Conservation (phyloP, 805 yeast genomes). For the Yarrowia sp. region DNA sequence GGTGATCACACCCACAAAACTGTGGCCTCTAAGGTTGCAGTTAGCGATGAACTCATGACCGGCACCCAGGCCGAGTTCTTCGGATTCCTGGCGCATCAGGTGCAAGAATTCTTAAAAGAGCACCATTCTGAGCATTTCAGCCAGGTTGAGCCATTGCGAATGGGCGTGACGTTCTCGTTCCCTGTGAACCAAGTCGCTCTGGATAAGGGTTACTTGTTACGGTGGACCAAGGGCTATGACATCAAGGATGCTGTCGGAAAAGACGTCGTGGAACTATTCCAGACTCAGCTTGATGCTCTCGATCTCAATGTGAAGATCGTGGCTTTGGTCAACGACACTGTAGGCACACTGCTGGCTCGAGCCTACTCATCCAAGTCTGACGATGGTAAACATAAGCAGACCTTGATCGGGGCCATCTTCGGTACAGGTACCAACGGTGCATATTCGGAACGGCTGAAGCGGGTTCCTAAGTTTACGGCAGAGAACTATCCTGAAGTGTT, state of each 20-base stretch:
- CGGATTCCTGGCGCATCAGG: constrained; percentile 73
- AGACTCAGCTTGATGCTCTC: constrained; percentile 66
- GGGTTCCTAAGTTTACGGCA: constrained; percentile 75
- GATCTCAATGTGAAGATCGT: constrained; percentile 68
- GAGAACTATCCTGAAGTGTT: constrained; percentile 45
- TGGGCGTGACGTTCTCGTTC: constrained; percentile 94
- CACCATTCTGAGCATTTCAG: constrained; percentile 63
- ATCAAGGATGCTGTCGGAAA: constrained; percentile 83
- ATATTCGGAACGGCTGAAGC: constrained; percentile 76
- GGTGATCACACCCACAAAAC: constrained; percentile 73
- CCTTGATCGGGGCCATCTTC: constrained; percentile 87
- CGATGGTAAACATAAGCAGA: constrained; percentile 65
- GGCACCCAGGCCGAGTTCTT: constrained; percentile 73
- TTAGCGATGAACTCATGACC: constrained; percentile 77
- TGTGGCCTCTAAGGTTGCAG: constrained; percentile 76
- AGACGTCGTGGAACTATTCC: constrained; percentile 79
- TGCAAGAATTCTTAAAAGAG: constrained; percentile 66
- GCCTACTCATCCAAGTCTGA: constrained; percentile 69
- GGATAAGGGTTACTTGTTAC: constrained; percentile 76
- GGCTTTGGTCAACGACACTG: constrained; percentile 95
- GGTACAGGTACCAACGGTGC: constrained; percentile 99
- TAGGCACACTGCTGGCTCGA: constrained; percentile 88
- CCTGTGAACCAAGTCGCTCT: constrained; percentile 88
- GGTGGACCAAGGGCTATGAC: constrained; percentile 97
- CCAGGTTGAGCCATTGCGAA: constrained; percentile 56